Conservation (phyloP, 2,329 filamentous ascomycete species). For the Colletotrichum eremochloae region DNA sequence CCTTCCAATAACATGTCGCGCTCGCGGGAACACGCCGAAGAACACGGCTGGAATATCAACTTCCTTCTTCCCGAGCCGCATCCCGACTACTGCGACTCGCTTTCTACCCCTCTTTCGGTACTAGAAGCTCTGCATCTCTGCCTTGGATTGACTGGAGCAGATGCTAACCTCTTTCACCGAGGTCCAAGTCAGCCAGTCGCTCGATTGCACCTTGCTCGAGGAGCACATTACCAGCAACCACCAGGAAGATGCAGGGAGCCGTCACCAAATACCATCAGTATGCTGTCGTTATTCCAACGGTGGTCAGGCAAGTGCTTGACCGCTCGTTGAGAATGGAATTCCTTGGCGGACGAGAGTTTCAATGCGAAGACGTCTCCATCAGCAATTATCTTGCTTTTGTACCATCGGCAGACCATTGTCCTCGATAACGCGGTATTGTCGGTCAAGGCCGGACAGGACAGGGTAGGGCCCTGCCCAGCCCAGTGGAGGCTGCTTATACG, state of each 20-base stretch:
- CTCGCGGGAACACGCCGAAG: constrained; percentile 28
- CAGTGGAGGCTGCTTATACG: constrained; percentile 9
- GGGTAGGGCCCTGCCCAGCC: not conserved
- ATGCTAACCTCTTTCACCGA: not conserved
- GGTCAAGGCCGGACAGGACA: not conserved
- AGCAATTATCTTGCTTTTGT: not conserved
- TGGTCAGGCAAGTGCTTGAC: constrained; percentile 25
- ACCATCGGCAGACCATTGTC: constrained; percentile 1
- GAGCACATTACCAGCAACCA: constrained; percentile 24
- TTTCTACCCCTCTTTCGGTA: constrained; percentile 31
- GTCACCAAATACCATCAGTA: constrained; percentile 20
- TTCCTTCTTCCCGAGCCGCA: constrained; percentile 11
- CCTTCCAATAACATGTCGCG: constrained; percentile 20
- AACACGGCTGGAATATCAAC: not conserved
- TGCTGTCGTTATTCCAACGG: constrained; percentile 12
- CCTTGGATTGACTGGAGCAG: not conserved
- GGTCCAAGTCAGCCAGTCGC: not conserved
- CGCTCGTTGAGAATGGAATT: not conserved
- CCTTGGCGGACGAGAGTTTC: constrained; percentile 9
- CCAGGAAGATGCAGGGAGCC: constrained; percentile 14
- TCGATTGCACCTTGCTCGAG: constrained; percentile 24
- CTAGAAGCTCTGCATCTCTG: constrained; percentile 33
- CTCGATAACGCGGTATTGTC: constrained; percentile 23
- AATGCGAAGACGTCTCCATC: not conserved
- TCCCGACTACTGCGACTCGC: constrained; percentile 17